phyloP scores from a whole-genome alignment of 176 grass and related monocot species.

The Triticum dicoccoides region DNA sequence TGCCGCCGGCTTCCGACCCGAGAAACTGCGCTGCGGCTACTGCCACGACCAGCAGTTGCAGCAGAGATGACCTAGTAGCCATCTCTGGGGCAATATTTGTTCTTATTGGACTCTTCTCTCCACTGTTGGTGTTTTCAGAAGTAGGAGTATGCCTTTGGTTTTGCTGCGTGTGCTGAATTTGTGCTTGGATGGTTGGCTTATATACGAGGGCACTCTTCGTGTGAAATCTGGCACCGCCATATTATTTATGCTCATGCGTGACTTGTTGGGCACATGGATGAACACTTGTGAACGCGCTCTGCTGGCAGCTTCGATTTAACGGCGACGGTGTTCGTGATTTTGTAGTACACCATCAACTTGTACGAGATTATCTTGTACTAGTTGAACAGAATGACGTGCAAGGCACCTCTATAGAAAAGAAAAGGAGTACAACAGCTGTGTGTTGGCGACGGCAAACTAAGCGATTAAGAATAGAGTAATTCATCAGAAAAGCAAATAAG shows the following conservation, averaged over 20 bases:
- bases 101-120: not conserved
- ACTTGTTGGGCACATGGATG: not conserved
- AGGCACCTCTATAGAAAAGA: not conserved
- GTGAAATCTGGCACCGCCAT: not conserved
- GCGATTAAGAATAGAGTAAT: too few species aligned
- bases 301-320: not conserved
- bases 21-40: not conserved
- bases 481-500: too few species aligned
- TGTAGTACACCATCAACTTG: not conserved
- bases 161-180: not conserved
- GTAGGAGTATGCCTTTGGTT: not conserved
- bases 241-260: not conserved
- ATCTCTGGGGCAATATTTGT: not conserved
- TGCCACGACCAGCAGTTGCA: constrained; percentile 30
- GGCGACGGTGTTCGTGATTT: not conserved
- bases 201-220: constrained; percentile 5
- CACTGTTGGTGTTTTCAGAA: not conserved
- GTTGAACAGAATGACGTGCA: not conserved
- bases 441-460: not conserved
- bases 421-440: not conserved
- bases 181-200: not conserved
- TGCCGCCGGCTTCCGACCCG: constrained; percentile 5
- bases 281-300: not conserved
- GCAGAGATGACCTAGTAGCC: not conserved
- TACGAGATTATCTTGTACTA: too few species aligned